Evolutionary conservation across 2,329 filamentous ascomycete genomes (phyloP), one percentile per base, ranked within the genome.

Genomic region (Seiridium cupressi): DNA sequence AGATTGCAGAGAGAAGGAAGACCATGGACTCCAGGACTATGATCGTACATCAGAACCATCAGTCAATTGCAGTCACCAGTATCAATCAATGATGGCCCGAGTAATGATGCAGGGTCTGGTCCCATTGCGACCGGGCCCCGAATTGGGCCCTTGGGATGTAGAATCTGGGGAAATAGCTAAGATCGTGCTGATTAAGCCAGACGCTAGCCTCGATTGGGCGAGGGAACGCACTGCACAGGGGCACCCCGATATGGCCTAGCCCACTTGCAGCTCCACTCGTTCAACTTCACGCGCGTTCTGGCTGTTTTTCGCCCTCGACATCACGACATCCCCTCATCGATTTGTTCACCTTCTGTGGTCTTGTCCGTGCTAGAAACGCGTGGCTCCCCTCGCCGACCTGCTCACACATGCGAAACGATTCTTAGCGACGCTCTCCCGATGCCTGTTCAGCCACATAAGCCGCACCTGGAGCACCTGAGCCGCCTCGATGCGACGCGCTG

Each of bases 401-500:
- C 46, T 31, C 32, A 49, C 36, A 35, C 36, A 32, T 32, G 13
- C 35, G 8, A n/a, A 38, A 32, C 13, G 11, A 18, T 36, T 31
- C 44, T 51, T 34, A 10, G 51, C 63, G 49, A 60, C 55, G 57
- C 60, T 57, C 65, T 62, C 67, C 70, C 68, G 71, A 73, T 73
- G 71, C 68, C 66, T 73, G 62, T 68, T 72, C 70, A 66, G 63
- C 66, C 63, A 60, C 63, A 56, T 60, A 64, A 64, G 58, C 66
- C 68, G 60, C 66, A 64, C 60, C 62, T 64, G 61, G 67, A 62
- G 61, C 68, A 68, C 65, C 69, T 66, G 65, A 67, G 66, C 61
- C 67, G 60, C 62, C 65, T 67, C 56, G 68, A 69, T 72, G 71
- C 70, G 70, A 72, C 71, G 70, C 70, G 69, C 70, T 73, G 71